phyloP scores from a whole-genome alignment of 352 stramenopile genomes.

The Blastocystis sp. region DNA sequence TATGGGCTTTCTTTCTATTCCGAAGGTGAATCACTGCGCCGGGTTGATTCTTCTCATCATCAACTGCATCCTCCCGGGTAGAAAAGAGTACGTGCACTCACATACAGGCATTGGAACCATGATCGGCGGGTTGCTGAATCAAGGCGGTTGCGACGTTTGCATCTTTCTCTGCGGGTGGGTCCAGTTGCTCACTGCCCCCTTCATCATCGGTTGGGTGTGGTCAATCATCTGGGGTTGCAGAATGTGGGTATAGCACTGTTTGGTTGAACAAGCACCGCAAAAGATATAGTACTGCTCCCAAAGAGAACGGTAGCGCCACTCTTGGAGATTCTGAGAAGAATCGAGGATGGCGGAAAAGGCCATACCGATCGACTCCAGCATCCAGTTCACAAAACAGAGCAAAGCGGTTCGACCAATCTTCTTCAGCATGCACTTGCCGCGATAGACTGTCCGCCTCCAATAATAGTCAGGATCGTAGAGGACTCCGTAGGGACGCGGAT shows the following conservation, averaged over 20 bases:
- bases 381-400: neutral
- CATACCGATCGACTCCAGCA: conserved; percentile 28
- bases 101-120: conserved; percentile 66
- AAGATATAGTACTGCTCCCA: neutral
- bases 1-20: conserved; percentile 70
- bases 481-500: neutral
- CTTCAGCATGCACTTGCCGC: neutral
- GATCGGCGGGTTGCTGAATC: conserved; percentile 47
- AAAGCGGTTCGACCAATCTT: neutral
- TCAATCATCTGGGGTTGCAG: conserved; percentile 67
- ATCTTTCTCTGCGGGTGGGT: conserved; percentile 63
- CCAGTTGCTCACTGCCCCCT: conserved; percentile 50
- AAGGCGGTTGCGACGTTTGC: conserved; percentile 40
- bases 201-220: conserved; percentile 67
- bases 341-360: conserved; percentile 10
- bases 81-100: too few species aligned
- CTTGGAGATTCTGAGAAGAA: neutral
- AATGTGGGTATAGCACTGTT: conserved; percentile 39
- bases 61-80: conserved; percentile 64
- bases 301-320: neutral
- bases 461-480: neutral
- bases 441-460: neutral
- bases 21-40: conserved; percentile 69
- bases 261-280: conserved; percentile 38
- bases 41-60: conserved; percentile 64